Evolutionary conservation across 805 yeast genomes (phyloP).

Genomic region (Pichia paraexigua): DNA sequence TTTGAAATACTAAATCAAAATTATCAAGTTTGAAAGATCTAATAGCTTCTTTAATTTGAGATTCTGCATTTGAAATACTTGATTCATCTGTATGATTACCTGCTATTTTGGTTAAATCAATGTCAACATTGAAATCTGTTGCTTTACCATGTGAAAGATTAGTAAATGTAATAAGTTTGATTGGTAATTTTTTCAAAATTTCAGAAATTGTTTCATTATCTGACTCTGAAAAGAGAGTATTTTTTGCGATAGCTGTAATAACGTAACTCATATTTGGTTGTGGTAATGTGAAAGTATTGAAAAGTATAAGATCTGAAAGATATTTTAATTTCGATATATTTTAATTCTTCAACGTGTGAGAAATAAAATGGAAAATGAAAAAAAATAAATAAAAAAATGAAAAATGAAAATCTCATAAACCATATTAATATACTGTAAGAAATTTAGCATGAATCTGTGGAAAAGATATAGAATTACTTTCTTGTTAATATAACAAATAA

Average conservation of each 20-base stretch:
- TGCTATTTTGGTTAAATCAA: conserved; percentile 14
- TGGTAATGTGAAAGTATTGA: neutral
- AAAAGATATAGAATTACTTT: neutral
- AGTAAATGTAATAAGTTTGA: conserved; percentile 22
- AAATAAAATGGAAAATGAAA: neutral
- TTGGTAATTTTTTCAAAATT: conserved; percentile 25
- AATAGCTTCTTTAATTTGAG: conserved; percentile 11
- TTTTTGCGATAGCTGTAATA: conserved; percentile 26
- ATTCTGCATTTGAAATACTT: conserved; percentile 14
- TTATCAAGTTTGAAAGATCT: conserved; percentile 18
- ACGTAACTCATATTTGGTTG: conserved; percentile 18
- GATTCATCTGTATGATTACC: conserved; percentile 2
- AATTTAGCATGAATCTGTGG: neutral
- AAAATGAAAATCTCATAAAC: neutral
- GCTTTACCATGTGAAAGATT: conserved; percentile 31
- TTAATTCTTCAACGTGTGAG: neutral
- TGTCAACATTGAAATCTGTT: conserved; percentile 29
- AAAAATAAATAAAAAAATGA: neutral
- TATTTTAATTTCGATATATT: no score
- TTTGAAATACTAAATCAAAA: conserved; percentile 39
- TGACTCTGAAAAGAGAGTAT: conserved; percentile 15
- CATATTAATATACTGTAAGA: no score
- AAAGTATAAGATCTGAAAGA: neutral
- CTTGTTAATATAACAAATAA: no score
- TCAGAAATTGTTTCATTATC: conserved; percentile 18